phyloP scores from a whole-genome alignment of 768 basidiomycete species.

The Pulveroboletus sp. region DNA sequence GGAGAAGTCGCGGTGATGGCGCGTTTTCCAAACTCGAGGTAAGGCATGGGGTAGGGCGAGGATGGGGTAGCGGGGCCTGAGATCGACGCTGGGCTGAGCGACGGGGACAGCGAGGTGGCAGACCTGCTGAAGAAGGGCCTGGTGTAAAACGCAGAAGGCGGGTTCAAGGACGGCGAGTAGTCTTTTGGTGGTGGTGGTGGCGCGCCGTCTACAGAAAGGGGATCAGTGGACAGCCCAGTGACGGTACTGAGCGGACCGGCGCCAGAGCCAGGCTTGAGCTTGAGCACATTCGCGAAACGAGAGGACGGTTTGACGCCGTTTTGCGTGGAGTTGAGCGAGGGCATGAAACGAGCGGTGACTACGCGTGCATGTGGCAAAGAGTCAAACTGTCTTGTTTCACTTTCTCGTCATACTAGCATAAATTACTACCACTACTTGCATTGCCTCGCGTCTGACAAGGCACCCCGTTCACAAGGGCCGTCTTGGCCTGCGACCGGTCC shows the following conservation, averaged over 20 bases:
- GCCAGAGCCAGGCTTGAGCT: constrained; percentile 26
- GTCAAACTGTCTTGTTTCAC: too few species aligned
- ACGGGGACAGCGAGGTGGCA: constrained; percentile 45
- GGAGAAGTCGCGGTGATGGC: constrained; percentile 9
- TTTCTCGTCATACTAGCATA: too few species aligned
- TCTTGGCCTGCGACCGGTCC: too few species aligned
- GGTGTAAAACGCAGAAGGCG: constrained; percentile 19
- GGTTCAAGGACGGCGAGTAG: constrained; percentile 28
- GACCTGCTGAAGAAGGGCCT: constrained; percentile 41
- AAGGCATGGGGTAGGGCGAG: neutral
- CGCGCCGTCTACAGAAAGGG: constrained; percentile 9
- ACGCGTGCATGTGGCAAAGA: too few species aligned
- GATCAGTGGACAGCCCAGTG: neutral
- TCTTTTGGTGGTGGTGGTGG: constrained; percentile 63
- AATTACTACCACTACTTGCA: too few species aligned
- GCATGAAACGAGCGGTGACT: constrained; percentile 1
- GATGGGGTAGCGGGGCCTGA: constrained; percentile 18
- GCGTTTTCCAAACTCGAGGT: neutral
- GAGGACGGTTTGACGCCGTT: constrained; percentile 29
- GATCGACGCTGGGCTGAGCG: constrained; percentile 22
- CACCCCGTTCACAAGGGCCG: too few species aligned
- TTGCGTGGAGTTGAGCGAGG: constrained; percentile 8
- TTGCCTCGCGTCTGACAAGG: too few species aligned
- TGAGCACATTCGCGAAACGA: constrained; percentile 44
- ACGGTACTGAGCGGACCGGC: constrained; percentile 1